phyloP scores from a whole-genome alignment of 768 basidiomycete species.

The Rhodotorula babjevae region DNA sequence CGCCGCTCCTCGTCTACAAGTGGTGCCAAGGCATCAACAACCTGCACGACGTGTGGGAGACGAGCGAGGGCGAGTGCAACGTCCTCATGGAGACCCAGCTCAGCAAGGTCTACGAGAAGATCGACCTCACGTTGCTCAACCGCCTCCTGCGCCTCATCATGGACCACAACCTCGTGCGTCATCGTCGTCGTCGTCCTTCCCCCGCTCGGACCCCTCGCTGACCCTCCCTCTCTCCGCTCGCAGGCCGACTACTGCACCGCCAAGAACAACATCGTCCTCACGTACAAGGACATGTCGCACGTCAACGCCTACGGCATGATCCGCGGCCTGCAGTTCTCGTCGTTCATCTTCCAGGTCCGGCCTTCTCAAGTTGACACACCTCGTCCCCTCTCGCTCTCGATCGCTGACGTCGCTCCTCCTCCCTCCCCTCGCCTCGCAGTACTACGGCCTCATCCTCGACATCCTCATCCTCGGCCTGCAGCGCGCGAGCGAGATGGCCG shows the following conservation, averaged over 20 bases:
- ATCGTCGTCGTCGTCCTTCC: background rate
- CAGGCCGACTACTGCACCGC: conserved; percentile 94
- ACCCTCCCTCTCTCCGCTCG: background rate
- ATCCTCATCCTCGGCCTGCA: conserved; percentile 94
- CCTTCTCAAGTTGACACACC: background rate
- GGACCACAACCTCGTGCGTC: conserved; percentile 74
- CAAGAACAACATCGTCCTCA: conserved; percentile 94
- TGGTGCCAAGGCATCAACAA: conserved; percentile 99
- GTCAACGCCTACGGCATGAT: conserved; percentile 96
- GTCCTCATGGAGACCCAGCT: conserved; percentile 99
- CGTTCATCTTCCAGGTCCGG: conserved; percentile 86
- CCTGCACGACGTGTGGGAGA: conserved; percentile 96
- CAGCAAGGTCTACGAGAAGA: conserved; percentile 98
- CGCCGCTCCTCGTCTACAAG: conserved; percentile 94
- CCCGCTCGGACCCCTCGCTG: background rate
- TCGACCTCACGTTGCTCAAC: conserved; percentile 91
- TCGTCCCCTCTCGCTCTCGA: conserved; percentile 49
- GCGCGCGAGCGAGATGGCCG: conserved; percentile 97
- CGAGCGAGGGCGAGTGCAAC: conserved; percentile 92
- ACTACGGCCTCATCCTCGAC: conserved; percentile 83
- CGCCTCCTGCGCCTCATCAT: conserved; percentile 91
- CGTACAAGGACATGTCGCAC: conserved; percentile 98
- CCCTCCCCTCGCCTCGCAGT: conserved; percentile 5
- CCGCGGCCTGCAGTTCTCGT: conserved; percentile 94
- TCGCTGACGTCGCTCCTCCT: background rate